A percentile compares a stretch with the other conserved stretches of the same genome.
phyloP scores from a whole-genome alignment of 805 yeast species.

The Maudiozyma turicensis region DNA sequence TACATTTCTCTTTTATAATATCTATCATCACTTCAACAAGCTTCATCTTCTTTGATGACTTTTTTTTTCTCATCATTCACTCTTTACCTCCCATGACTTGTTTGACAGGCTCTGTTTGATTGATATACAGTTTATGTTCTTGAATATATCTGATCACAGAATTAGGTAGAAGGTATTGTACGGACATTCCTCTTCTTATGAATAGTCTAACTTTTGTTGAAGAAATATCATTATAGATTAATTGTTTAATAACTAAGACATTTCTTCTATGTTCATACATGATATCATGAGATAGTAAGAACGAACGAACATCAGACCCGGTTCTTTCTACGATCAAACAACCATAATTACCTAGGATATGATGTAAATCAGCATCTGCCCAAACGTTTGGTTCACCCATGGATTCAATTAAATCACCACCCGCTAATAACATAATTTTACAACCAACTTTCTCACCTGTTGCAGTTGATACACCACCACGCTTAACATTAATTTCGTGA shows the following conservation, averaged over 20 bases:
- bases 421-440: constrained; percentile 91
- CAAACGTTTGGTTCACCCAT: constrained; percentile 99
- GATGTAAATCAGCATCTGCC: constrained; percentile 94
- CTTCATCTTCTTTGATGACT: no score
- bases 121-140: constrained; percentile 76
- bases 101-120: constrained; percentile 89
- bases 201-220: constrained; percentile 92
- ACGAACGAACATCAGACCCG: constrained; percentile 90
- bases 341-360: constrained; percentile 90
- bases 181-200: constrained; percentile 91
- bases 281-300: constrained; percentile 85
- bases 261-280: constrained; percentile 95
- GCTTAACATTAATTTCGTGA: constrained; percentile 81
- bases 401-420: constrained; percentile 93
- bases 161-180: constrained; percentile 88
- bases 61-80: background rate
- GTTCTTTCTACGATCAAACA: constrained; percentile 95
- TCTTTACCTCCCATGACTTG: constrained; percentile 45
- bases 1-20: no score
- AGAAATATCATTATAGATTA: constrained; percentile 90
- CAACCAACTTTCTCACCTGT: constrained; percentile 66
- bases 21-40: no score
- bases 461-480: constrained; percentile 68
- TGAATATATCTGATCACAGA: constrained; percentile 91
- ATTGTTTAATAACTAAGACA: constrained; percentile 87